Evolutionary conservation across 192 early-diverging fungal species (phyloP).

Genomic region (Thoreauomyces humboldtii): DNA sequence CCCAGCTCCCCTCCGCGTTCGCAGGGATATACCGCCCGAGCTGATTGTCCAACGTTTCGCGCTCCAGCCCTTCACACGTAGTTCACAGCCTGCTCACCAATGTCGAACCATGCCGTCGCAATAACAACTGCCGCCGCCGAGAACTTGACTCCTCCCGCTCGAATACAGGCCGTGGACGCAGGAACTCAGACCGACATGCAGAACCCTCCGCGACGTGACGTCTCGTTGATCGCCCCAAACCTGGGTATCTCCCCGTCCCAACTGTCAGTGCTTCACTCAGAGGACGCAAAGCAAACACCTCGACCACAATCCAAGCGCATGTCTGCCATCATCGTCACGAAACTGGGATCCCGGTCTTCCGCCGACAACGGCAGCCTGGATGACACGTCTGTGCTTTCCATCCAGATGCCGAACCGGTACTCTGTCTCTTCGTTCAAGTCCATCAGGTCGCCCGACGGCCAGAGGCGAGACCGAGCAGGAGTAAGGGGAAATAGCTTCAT

Average conservation of each 20-base stretch:
- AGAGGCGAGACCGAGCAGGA: neutral
- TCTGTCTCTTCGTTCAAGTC: conserved; percentile 15
- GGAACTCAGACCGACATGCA: conserved; percentile 20
- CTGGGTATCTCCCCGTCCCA: conserved; percentile 2
- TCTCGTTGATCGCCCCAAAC: neutral
- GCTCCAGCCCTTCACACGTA: too few relatives aligned
- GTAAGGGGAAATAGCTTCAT: conserved; percentile 17
- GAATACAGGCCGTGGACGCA: conserved; percentile 16
- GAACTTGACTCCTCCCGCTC: too few relatives aligned
- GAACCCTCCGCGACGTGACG: conserved; percentile 1
- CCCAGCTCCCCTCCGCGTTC: too few relatives aligned
- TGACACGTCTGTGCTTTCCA: conserved; percentile 22
- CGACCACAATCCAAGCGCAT: conserved; percentile 15
- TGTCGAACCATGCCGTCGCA: too few relatives aligned
- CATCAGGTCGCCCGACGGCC: neutral
- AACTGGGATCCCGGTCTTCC: neutral
- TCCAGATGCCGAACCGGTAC: conserved; percentile 14
- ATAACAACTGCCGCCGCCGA: too few relatives aligned
- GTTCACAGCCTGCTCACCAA: too few relatives aligned
- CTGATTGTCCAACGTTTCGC: too few relatives aligned
- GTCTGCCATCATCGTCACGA: conserved; percentile 26
- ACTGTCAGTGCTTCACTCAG: conserved; percentile 19
- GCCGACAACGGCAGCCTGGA: neutral
- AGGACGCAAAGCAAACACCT: conserved; percentile 11
- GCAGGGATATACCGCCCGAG: too few relatives aligned